Base-by-base conservation (phyloP, 2,329 filamentous ascomycete genomes). In the Parascedosporium putredinis region DNA sequence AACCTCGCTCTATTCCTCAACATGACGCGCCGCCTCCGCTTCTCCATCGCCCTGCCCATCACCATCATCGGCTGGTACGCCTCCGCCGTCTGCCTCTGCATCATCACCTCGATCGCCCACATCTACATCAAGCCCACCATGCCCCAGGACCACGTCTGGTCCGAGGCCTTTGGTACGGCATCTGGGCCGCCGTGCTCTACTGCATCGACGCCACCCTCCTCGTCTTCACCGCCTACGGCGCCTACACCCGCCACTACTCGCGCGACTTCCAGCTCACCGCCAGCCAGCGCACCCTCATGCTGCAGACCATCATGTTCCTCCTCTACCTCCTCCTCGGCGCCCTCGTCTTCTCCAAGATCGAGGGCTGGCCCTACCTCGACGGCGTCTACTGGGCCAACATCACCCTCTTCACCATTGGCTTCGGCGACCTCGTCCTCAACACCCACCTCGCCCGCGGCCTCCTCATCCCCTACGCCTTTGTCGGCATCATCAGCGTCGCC, bases 141-240 rank as follows among this genome's bases (percentile, higher is more conserved):
- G 59, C 6, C 9, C 24, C 69, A 50, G 54, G 74, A 70, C 55
- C 83, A 86, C 54, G 69, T 81, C 45, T 80, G 76, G 73, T 88
- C 86, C 0, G 86, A 95, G 63, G 88, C 87, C 1, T 95, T 86
- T 95, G 84, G 75, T 94, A 94, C 60, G 89, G 81, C 23, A 75
- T 95, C 16, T 87, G 88, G 57, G 83, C 88, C 2, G 86, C 88
- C 5, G 68, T 79, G 2, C 74, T 95, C 18, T 95, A 95, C 66
- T 84, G 91, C 50, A 60, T 91, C 14, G 84, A 86, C 49, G 84
- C 86, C 1, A 79, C 84, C 43, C 74, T 94, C 33, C 81, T 95
- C 64, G 76, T 84, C 55, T 65, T 88, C 50, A 95, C 91, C 20
- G 88, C 91, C 67, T 74, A 83, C 50, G 88, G 88, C 7, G 90